phyloP scores from a whole-genome alignment of 2,329 filamentous ascomycete genomes.

The Didymella glomerata region DNA sequence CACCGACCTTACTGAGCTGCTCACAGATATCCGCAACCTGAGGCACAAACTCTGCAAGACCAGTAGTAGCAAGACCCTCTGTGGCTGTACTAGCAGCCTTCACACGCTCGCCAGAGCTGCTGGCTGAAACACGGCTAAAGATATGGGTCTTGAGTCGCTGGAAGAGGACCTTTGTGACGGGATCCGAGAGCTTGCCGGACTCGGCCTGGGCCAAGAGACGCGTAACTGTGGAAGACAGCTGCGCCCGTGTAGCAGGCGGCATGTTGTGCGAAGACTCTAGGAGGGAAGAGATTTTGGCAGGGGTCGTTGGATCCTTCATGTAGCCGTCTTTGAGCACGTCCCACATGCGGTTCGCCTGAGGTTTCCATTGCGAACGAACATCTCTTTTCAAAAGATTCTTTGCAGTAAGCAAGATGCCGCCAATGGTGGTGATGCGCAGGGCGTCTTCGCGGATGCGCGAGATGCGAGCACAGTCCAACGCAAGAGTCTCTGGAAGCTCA shows the following conservation, averaged over 20 bases:
- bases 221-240: slow-evolving; percentile 54
- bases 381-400: slow-evolving; percentile 86
- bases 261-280: slow-evolving; percentile 61
- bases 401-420: slow-evolving; percentile 77
- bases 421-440: slow-evolving; percentile 74
- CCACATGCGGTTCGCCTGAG: slow-evolving; percentile 75
- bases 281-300: slow-evolving; percentile 57
- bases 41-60: slow-evolving; percentile 76
- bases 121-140: slow-evolving; percentile 69
- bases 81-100: slow-evolving; percentile 72
- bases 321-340: slow-evolving; percentile 70
- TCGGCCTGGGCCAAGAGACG: slow-evolving; percentile 64
- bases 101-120: slow-evolving; percentile 74
- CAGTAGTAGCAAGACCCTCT: slow-evolving; percentile 73
- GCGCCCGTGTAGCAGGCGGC: slow-evolving; percentile 56
- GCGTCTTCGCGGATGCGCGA: slow-evolving; percentile 64
- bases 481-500: slow-evolving; percentile 76
- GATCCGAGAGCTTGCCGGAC: slow-evolving; percentile 62
- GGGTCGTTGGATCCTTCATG: slow-evolving; percentile 60
- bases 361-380: slow-evolving; percentile 79
- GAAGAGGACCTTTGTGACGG: slow-evolving; percentile 72
- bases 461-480: slow-evolving; percentile 72
- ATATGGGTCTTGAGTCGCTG: slow-evolving; percentile 73
- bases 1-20: slow-evolving; percentile 69
- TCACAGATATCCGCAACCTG: slow-evolving; percentile 75